Evolutionary conservation across 441 rosid species (phyloP), one percentile per base, ranked within the genome.

Genomic region (Gossypium schwendimanii): DNA sequence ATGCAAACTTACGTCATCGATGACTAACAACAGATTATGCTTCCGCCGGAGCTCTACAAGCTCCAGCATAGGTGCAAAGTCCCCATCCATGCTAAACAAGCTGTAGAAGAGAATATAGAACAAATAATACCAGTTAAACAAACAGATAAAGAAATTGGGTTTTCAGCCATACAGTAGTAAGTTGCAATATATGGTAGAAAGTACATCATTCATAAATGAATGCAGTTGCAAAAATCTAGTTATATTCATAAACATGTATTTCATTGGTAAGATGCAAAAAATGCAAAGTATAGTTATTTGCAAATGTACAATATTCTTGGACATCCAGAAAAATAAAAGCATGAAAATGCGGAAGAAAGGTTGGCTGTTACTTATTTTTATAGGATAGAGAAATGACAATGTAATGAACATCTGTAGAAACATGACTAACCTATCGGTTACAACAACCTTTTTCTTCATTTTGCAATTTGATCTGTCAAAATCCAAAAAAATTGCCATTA

Each of bases 81-180:
- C 98, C 73, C 98, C 97, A 73, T 94, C 98, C 98, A 94, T 94
- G 73, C 98, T 94, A 82, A 94, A 94, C 85, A 94, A 87, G 80
- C 98, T 92, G 84, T 50, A 63, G 70, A 50, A 78, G 62, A 68
- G 63, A 54, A 41, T 52, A 78, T 55, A 68, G 63, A 54, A 41
- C 47, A 21, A 4, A 21, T 11, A 33, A 52, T 50, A 54, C 18
- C 50, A n/a, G 9, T 28, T 15, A 69, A n/a, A 9, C 26, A 47
- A 41, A 73, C 17, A 39, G 3, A 26, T 12, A 24, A 39, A 21
- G 28, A 55, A 24, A 33, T 24, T 3, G 18, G 58, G 28, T 54
- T 62, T 15, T 36, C 47, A n/a, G 41, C 54, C 41, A n/a, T n/a
- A 33, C 17, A 24, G 20, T 6, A 7, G 23, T n/a, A 47, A 24